Evolutionary conservation across 140 eudicot genomes (phyloP), one percentile per base, ranked within the genome.

Genomic region (Flaveria floridana): DNA sequence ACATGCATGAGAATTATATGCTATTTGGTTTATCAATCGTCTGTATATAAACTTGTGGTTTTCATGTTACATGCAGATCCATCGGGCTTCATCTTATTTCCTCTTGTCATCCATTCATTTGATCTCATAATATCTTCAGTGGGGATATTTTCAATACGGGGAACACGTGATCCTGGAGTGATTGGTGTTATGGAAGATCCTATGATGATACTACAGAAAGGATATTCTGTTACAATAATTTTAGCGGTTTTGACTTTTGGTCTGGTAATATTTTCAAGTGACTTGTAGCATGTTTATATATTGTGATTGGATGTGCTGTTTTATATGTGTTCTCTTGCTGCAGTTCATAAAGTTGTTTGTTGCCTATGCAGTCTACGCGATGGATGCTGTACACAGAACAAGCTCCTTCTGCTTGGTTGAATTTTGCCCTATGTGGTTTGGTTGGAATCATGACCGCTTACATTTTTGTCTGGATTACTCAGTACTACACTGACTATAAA

Each of bases 371-470:
- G 97, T 90, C 98, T 10, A 90, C 98, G 2, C 94, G 97, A 68
- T 90, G 94, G 97, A 85, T 93, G 96, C 87, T 93, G 15, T 93
- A 93, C 71, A 93, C 98, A 26, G 97, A 90, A 82, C 97, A 90
- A 75, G 98, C 98, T 52, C 98, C 98, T 51, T 83, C 91, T 58
- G 98, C 99, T 42, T 94, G 99, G 99, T 74, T 94, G 76, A 85
- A 94, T 75, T 90, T 94, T 65, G 88, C 89, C 16, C 70, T 94
- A 65, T 94, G 97, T 59, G 97, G 97, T 70, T 67, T 93, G 83
- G 97, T 93, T 72, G 98, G 98, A 74, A 93, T 93, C 47, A 83
- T 84, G 67, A 93, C 97, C 14, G 97, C 98, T 12, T 93, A 93
- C 74, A 20, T 79, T 55, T 93, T 93, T 79, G 98, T 90, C 65